These are phyloP conservation scores for Punica granatum DNA, from an alignment of 345 rosid genomes.

Conservation along the genomic window DNA sequence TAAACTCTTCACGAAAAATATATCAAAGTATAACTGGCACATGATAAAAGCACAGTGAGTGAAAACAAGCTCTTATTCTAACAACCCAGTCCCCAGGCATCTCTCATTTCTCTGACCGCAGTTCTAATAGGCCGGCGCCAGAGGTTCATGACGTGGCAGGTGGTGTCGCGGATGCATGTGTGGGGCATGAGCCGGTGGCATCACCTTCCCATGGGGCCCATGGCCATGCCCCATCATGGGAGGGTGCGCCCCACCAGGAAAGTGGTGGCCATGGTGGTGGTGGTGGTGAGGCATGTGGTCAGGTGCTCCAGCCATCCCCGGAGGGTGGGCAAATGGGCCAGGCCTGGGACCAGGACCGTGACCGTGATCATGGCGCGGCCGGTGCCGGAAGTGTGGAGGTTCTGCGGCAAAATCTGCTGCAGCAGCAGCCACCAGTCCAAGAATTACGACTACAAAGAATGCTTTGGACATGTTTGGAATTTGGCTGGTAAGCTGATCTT, in stretches of 20 bases:
- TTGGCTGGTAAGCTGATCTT: background rate
- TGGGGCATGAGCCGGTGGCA: slow-evolving; percentile 4
- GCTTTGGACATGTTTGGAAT: slow-evolving; percentile 15
- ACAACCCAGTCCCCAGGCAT: background rate
- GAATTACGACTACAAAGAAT: slow-evolving; percentile 16
- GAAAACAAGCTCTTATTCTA: slow-evolving; percentile 1
- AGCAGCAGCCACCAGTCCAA: slow-evolving; percentile 17
- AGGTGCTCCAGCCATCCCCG: background rate
- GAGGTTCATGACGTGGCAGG: slow-evolving; percentile 3
- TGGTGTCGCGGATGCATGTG: slow-evolving; percentile 5
- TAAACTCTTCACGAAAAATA: background rate
- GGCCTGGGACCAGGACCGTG: background rate
- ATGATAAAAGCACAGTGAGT: background rate
- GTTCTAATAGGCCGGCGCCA: slow-evolving; percentile 4
- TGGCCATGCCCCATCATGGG: slow-evolving; percentile 5
- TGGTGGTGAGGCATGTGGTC: slow-evolving; percentile 5
- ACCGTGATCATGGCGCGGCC: slow-evolving; percentile 2
- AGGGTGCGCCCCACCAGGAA: slow-evolving; percentile 4
- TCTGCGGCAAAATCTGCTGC: background rate
- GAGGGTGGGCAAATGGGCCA: background rate
- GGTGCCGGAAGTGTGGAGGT: background rate
- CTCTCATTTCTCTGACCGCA: background rate
- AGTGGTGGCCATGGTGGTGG: slow-evolving; percentile 9
- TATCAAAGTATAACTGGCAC: background rate
- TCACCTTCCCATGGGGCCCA: slow-evolving; percentile 1